Base-by-base conservation (phyloP, 2,329 filamentous ascomycete genomes). In the Alternaria novae-zelandiae region DNA sequence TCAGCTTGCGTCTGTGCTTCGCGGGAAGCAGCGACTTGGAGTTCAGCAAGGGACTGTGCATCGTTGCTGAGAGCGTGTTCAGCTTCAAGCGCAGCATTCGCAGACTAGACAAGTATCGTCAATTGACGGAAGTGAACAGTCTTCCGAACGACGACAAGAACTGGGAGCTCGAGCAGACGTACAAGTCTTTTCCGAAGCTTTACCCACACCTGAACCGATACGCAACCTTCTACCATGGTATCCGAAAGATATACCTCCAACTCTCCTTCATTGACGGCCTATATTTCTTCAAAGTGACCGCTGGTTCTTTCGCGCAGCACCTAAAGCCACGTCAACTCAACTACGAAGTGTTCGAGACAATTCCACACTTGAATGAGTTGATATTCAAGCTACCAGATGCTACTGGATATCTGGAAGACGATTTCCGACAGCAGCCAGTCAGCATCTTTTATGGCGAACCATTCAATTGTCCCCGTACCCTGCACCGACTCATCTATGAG, bases 201-300 rank as follows among this genome's bases (percentile, higher is more conserved):
- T 73, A 76, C 30, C 71, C 73, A 0, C 47, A 75, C 1, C 61
- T 79, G 7, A 17, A 57, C 2, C 71, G 57, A 8, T 78, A 67
- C 36, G 72, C 75, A 0, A 75, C 73, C 0, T 61, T 76, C 13
- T 28, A 51, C 4, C 74, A 78, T 12, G 73, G 70, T 0, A 71
- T 79, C 15, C 74, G 68, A 3, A 72, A 73, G 9, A 44, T 78
- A 2, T 44, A 50, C 36, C 15, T 79, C 0, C 17, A 54, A 1
- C 66, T 79, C 59, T 57, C 64, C 17, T 77, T 72, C 28, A 17
- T 67, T 2, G 43, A 58, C 0, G 63, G 28, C 17, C 59, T 78
- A 13, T 69, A 71, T 32, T 79, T 79, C 65, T 77, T 78, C 65
- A 67, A 71, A 15, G 71, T 78, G 7, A 61, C 59, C 1, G 43